Percentiles rank a stretch among this genome's conserved stretches.
Evolutionary conservation across 2,329 filamentous ascomycete genomes (phyloP).

Genomic region (Fusarium keratoplasticum): DNA sequence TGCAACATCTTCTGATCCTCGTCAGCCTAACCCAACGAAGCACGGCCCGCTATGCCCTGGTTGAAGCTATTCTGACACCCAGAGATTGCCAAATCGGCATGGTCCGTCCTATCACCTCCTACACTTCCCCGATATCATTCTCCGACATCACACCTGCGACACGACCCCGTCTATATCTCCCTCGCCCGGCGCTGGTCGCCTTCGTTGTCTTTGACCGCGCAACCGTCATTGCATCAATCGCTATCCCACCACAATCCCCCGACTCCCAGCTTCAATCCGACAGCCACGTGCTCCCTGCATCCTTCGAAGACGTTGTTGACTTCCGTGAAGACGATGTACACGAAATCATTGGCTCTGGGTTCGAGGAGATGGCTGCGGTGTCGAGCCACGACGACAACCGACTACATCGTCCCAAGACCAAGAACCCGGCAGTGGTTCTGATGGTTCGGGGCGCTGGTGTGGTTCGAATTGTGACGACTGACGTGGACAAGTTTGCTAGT

Average conservation of each 20-base stretch:
- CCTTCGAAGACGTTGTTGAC: slow-evolving; percentile 89
- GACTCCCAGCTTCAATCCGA: slow-evolving; percentile 80
- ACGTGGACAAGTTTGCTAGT: slow-evolving; percentile 70
- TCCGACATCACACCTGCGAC: slow-evolving; percentile 49
- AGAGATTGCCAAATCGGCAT: slow-evolving; percentile 69
- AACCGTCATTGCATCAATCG: slow-evolving; percentile 80
- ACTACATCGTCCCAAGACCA: slow-evolving; percentile 65
- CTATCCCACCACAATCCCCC: slow-evolving; percentile 74
- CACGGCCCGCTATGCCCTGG: slow-evolving; percentile 75
- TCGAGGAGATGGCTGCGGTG: slow-evolving; percentile 65
- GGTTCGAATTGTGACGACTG: slow-evolving; percentile 68
- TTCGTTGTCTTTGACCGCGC: slow-evolving; percentile 85
- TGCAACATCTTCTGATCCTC: slow-evolving; percentile 72
- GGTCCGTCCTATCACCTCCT: slow-evolving; percentile 76
- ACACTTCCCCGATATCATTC: slow-evolving; percentile 63
- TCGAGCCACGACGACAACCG: slow-evolving; percentile 59
- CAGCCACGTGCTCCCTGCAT: slow-evolving; percentile 69
- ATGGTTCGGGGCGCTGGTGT: slow-evolving; percentile 72
- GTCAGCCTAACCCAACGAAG: slow-evolving; percentile 66
- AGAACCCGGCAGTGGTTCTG: slow-evolving; percentile 71
- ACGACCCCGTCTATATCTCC: slow-evolving; percentile 78
- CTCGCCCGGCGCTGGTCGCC: slow-evolving; percentile 81
- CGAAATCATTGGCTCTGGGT: slow-evolving; percentile 72
- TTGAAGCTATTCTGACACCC: slow-evolving; percentile 75
- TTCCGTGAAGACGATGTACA: slow-evolving; percentile 75